These are phyloP conservation scores for Trifolium pratense DNA, from an alignment of 306 rosid species.

Conservation along the genomic window DNA sequence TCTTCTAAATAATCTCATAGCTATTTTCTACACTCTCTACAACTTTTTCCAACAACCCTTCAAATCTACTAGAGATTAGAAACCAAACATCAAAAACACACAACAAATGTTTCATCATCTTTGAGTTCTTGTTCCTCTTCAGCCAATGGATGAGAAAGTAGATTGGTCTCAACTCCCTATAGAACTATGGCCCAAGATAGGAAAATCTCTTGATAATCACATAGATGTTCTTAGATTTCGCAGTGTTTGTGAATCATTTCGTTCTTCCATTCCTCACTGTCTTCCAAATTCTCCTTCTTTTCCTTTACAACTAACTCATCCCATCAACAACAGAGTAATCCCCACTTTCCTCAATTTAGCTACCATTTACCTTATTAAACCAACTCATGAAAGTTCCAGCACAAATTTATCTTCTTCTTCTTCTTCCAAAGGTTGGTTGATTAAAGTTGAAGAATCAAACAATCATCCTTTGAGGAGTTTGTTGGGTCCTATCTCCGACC, in stretches of 20 bases:
- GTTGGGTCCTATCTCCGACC: slow-evolving; percentile 49
- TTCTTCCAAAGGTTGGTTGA: slow-evolving; percentile 44
- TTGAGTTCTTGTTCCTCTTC: background rate
- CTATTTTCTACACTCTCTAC: background rate
- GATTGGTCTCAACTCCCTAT: slow-evolving; percentile 59
- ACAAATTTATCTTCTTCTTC: slow-evolving; percentile 15
- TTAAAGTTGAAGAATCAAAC: slow-evolving; percentile 47
- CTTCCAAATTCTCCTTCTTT: slow-evolving; percentile 41
- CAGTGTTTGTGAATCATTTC: slow-evolving; percentile 51
- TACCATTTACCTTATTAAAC: slow-evolving; percentile 50
- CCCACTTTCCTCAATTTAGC: slow-evolving; percentile 18
- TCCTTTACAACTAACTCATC: slow-evolving; percentile 46
- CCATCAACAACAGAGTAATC: background rate
- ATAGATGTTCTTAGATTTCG: slow-evolving; percentile 62
- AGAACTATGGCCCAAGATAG: slow-evolving; percentile 58
- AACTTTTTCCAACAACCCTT: no score
- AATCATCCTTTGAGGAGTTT: slow-evolving; percentile 33
- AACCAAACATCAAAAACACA: background rate
- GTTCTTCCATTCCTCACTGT: slow-evolving; percentile 50
- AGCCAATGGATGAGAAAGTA: slow-evolving; percentile 34
- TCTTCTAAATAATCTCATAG: background rate
- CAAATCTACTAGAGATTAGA: background rate
- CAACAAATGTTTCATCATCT: background rate
- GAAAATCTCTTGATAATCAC: slow-evolving; percentile 45
- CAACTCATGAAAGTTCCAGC: background rate